Evolutionary conservation across 352 stramenopile genomes (phyloP).

Genomic region (Phytophthora citrophthora): DNA sequence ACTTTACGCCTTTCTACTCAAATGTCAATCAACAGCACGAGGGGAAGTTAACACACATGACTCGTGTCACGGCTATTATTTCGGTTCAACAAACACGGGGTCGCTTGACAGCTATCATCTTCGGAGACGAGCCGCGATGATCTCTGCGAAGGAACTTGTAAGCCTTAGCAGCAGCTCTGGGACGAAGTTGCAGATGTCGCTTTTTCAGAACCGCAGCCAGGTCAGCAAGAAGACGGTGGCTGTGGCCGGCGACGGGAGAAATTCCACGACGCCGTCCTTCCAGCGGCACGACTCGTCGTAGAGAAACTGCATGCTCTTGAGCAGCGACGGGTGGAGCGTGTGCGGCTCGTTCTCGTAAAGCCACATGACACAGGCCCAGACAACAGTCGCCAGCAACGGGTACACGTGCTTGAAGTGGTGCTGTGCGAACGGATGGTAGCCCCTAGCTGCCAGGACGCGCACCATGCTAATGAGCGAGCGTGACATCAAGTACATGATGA

Average conservation of each 20-base stretch:
- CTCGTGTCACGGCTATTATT: not conserved
- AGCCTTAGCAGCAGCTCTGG: not conserved
- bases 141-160: slow-evolving; percentile 13
- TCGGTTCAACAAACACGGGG: not conserved
- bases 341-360: slow-evolving; percentile 86
- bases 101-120: not conserved
- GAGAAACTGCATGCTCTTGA: slow-evolving; percentile 90
- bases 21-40: no score
- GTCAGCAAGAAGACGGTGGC: slow-evolving; percentile 67
- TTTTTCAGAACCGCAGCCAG: slow-evolving; percentile 59
- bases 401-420: slow-evolving; percentile 82
- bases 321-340: slow-evolving; percentile 81
- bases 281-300: slow-evolving; percentile 88
- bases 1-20: not conserved
- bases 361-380: slow-evolving; percentile 88
- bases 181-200: not conserved
- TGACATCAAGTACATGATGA: slow-evolving; percentile 90
- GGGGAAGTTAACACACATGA: not conserved
- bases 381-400: slow-evolving; percentile 73
- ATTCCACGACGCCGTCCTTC: slow-evolving; percentile 72
- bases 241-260: slow-evolving; percentile 80
- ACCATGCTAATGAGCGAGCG: slow-evolving; percentile 74
- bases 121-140: slow-evolving; percentile 6
- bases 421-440: slow-evolving; percentile 65
- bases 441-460: slow-evolving; percentile 67